Conservation (phyloP, 345 rosid species). For the Trapa bicornis region DNA sequence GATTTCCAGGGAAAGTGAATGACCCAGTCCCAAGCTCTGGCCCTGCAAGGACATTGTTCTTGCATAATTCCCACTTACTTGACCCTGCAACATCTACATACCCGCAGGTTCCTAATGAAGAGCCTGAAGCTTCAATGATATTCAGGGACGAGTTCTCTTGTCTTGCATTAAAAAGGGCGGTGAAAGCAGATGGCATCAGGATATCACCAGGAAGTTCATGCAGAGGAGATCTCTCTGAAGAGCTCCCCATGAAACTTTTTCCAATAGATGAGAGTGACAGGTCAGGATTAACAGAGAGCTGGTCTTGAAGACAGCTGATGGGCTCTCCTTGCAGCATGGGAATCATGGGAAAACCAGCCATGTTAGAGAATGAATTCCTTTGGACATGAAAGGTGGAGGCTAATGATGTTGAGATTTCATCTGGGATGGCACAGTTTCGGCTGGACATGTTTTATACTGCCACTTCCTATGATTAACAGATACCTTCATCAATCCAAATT, state of each 20-base stretch:
- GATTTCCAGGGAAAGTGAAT: conserved; percentile 3
- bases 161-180: conserved; percentile 23
- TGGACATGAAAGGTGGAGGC: background rate
- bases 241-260: conserved; percentile 21
- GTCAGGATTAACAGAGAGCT: conserved; percentile 10
- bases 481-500: background rate
- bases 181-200: conserved; percentile 17
- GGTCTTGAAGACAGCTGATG: conserved; percentile 8
- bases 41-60: conserved; percentile 18
- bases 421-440: conserved; percentile 22
- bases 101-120: conserved; percentile 18
- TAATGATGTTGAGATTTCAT: conserved; percentile 13
- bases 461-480: background rate
- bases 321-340: conserved; percentile 27
- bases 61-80: conserved; percentile 20
- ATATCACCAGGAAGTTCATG: conserved; percentile 23
- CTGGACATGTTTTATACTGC: conserved; percentile 32
- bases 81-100: conserved; percentile 24
- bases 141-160: conserved; percentile 7
- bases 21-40: too few species aligned
- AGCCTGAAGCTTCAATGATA: conserved; percentile 14
- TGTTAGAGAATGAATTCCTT: background rate
- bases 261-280: conserved; percentile 16
- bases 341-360: conserved; percentile 16
- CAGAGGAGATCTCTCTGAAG: conserved; percentile 7